Conservation (phyloP, 1,284 basidiomycete genomes). For the Bondarzewia mesenterica region DNA sequence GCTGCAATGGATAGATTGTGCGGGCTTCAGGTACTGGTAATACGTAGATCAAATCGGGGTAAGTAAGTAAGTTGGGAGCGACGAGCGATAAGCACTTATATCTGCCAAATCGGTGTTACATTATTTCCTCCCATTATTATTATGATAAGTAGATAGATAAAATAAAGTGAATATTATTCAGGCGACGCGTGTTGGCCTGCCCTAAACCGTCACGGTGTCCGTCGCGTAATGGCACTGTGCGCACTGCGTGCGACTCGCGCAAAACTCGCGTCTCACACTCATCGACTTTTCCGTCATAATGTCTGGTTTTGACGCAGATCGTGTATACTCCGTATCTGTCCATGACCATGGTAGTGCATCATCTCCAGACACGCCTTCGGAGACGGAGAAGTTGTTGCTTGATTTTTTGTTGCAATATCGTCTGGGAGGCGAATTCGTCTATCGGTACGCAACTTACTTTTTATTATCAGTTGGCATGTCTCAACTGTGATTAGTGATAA, state of each 20-base stretch:
- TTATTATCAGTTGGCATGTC: neutral
- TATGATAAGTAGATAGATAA: too few species aligned
- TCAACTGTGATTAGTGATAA: constrained; percentile 58
- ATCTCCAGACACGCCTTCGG: constrained; percentile 63
- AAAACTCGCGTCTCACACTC: constrained; percentile 1
- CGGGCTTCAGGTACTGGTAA: neutral
- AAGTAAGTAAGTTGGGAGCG: too few species aligned
- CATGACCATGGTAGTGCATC: constrained; percentile 48
- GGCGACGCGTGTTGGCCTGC: constrained; percentile 7
- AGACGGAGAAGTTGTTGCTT: constrained; percentile 72
- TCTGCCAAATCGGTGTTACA: too few species aligned
- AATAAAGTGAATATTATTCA: neutral
- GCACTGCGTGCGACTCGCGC: neutral
- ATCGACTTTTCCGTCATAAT: constrained; percentile 17
- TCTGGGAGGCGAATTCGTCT: constrained; percentile 83
- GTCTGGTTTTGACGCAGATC: constrained; percentile 72
- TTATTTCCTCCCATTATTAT: too few species aligned
- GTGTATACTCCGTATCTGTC: constrained; percentile 72
- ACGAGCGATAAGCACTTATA: too few species aligned
- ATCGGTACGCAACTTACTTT: constrained; percentile 44
- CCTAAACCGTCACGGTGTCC: constrained; percentile 4
- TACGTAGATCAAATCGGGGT: too few species aligned
- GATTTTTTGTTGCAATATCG: constrained; percentile 86
- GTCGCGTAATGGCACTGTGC: neutral
- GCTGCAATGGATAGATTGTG: constrained; percentile 11